These are phyloP conservation scores for Berkeleyomyces basicola DNA, from an alignment of 2,329 filamentous ascomycete species.

Conservation along the genomic window DNA sequence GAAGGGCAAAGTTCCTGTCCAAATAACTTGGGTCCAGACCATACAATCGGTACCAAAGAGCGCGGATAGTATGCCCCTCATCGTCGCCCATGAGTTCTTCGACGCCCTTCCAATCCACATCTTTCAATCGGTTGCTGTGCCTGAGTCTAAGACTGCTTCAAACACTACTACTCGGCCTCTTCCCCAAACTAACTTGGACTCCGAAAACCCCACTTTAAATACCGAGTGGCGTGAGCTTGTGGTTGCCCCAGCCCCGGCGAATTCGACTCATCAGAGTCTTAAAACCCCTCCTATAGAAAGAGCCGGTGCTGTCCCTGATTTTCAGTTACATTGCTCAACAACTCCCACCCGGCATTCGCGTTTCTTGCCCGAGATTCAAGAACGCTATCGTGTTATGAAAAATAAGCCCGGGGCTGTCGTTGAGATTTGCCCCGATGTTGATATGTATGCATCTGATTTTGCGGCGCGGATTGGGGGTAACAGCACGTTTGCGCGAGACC, in stretches of 20 bases:
- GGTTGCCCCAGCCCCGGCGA: slow-evolving; percentile 48
- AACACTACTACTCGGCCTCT: background rate
- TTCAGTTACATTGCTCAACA: slow-evolving; percentile 67
- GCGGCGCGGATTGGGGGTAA: slow-evolving; percentile 68
- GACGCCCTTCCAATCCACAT: slow-evolving; percentile 92
- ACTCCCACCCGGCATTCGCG: slow-evolving; percentile 64
- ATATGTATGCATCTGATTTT: slow-evolving; percentile 65
- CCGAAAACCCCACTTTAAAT: slow-evolving; percentile 19
- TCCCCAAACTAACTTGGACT: slow-evolving; percentile 23
- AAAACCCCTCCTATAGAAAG: slow-evolving; percentile 35
- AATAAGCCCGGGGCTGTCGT: slow-evolving; percentile 51
- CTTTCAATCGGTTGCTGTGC: slow-evolving; percentile 56
- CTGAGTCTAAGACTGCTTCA: slow-evolving; percentile 23
- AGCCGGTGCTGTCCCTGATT: slow-evolving; percentile 51
- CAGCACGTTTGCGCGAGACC: slow-evolving; percentile 10
- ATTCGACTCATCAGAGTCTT: slow-evolving; percentile 35
- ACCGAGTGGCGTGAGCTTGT: slow-evolving; percentile 66
- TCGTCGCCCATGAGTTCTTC: slow-evolving; percentile 96
- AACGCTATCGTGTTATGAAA: slow-evolving; percentile 63
- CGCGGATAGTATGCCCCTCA: slow-evolving; percentile 56
- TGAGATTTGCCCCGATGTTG: slow-evolving; percentile 79
- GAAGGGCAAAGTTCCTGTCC: slow-evolving; percentile 31
- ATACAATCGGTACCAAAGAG: slow-evolving; percentile 63
- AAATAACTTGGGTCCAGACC: slow-evolving; percentile 84
- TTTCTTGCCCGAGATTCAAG: slow-evolving; percentile 67